phyloP scores from a whole-genome alignment of 495 filamentous ascomycete genomes.

The Lasiosphaeria hispida region DNA sequence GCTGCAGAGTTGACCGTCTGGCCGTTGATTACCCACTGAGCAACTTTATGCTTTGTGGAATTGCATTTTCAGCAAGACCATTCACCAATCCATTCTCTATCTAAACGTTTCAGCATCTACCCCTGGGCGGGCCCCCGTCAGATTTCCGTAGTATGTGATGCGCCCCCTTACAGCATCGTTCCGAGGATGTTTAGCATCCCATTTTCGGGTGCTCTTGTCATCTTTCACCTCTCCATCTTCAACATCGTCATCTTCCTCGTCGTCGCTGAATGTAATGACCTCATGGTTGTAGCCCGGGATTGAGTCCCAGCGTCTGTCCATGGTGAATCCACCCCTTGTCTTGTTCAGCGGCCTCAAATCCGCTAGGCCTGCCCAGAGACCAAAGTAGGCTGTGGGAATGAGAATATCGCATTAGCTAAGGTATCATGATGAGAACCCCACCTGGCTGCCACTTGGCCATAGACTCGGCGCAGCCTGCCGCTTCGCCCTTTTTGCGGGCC shows the following conservation, averaged over 20 bases:
- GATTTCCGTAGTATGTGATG: no score
- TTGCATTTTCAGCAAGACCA: no score
- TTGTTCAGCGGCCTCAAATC: neutral
- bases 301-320: slow-evolving; percentile 1
- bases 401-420: neutral
- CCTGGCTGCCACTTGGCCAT: neutral
- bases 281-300: neutral
- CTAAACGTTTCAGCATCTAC: no score
- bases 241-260: neutral
- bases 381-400: neutral
- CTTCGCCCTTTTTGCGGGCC: slow-evolving; percentile 1
- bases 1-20: no score
- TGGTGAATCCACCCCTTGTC: neutral
- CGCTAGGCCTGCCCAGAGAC: slow-evolving; percentile 6
- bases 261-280: neutral
- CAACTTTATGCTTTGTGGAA: no score
- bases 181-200: no score
- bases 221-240: neutral
- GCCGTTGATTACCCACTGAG: no score
- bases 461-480: slow-evolving; percentile 4
- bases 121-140: no score
- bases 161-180: no score
- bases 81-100: no score
- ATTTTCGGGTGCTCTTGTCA: neutral
- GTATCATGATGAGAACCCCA: neutral